Conservation (phyloP, 2,329 filamentous ascomycete species). For the Botrytis aclada region DNA sequence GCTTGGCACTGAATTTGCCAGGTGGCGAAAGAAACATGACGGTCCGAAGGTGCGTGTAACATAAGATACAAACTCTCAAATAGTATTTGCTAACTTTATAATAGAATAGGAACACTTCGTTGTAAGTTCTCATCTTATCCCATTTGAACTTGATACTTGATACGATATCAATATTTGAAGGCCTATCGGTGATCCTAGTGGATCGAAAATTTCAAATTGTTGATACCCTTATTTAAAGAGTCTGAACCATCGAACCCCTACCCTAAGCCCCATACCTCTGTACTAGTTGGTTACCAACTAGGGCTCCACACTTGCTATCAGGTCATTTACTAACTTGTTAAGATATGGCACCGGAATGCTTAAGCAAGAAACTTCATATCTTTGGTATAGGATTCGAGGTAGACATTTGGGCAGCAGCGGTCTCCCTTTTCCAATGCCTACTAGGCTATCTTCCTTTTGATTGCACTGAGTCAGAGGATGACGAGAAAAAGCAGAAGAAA, state of each 20-base stretch:
- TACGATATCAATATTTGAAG: not conserved
- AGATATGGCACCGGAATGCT: not conserved
- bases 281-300: not conserved
- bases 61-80: not conserved
- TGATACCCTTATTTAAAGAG: not conserved
- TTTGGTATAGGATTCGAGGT: not conserved
- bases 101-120: not conserved
- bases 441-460: not conserved
- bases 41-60: not conserved
- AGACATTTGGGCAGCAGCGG: not conserved
- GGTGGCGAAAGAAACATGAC: not conserved
- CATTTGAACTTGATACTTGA: not conserved
- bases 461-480: not conserved
- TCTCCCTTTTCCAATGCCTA: not conserved
- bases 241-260: not conserved
- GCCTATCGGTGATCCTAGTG: not conserved
- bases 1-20: not conserved
- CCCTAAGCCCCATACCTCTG: not conserved
- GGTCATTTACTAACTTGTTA: not conserved
- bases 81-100: not conserved
- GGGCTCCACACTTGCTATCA: not conserved
- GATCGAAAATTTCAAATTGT: not conserved
- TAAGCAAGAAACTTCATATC: too few species aligned
- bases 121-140: not conserved
- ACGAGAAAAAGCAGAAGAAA: not conserved